Base-by-base conservation (phyloP, 2,329 filamentous ascomycete species). In the Epichloe gansuensis region DNA sequence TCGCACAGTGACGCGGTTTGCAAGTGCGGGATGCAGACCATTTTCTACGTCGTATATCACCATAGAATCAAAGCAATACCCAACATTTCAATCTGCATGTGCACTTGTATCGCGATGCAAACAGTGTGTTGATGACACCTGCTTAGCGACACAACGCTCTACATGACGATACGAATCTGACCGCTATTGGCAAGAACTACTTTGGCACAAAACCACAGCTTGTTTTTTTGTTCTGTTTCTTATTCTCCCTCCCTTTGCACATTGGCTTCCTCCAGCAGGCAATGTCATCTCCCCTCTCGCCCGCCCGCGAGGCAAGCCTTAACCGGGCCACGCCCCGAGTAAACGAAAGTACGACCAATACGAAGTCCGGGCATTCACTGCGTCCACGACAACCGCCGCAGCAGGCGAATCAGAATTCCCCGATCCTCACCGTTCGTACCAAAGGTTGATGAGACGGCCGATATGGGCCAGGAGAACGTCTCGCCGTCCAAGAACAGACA, bases 401-500 rank as follows among this genome's bases (percentile, higher is more conserved):
- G 34, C 42, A 25, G 34, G 31, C 23, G 50, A 42, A 5, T 23
- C 25, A 4, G 53, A 49, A 13, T 31, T 45, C 3, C 61, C n/a
- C 53, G 58, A 13, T 62, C 63, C 5, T 63, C 63, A 12, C 61
- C 64, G 2, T 65, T 63, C 42, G 54, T 60, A 38, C 60, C 62
- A 17, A 50, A 63, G 23, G 57, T 67, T 52, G 65, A 62, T 58
- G 69, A 71, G 42, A 65, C 59, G 13, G 51, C 51, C 8, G 54
- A 54, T 28, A 54, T 60, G 37, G 69, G 70, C 56, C 70, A 77
- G 59, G 72, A 78, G 62, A 74, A 78, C 63, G 57, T 68, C 39
- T 72, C 72, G 43, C 71, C 74, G 11, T 67, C 68, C 48, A 77
- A 76, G 59, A 63, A 67, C 57, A 73, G 75, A 47, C 72, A 76